phyloP scores from a whole-genome alignment of 129 eudicot species.

The Lactuca saligna region DNA sequence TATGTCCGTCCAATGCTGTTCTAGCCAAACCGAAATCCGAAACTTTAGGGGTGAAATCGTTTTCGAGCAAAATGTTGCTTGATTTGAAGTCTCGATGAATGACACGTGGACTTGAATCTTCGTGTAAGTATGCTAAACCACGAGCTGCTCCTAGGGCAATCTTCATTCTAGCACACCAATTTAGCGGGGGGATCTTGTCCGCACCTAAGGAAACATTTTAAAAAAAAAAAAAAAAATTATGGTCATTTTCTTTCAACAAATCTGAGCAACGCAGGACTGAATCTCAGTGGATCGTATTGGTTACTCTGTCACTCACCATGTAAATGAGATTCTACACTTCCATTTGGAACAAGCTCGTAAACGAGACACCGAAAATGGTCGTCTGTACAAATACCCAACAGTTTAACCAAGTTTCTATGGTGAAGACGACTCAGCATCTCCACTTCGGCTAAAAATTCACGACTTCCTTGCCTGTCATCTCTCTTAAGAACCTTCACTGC shows the following conservation, averaged over 20 bases:
- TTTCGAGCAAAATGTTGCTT: constrained; percentile 87
- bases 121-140: constrained; percentile 95
- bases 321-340: constrained; percentile 95
- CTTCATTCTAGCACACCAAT: constrained; percentile 85
- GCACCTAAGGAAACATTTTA: constrained; percentile 41
- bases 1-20: constrained; percentile 71
- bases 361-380: constrained; percentile 69
- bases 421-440: constrained; percentile 95
- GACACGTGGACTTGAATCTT: constrained; percentile 98
- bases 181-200: constrained; percentile 66
- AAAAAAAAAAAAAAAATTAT: not conserved
- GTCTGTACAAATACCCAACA: constrained; percentile 85
- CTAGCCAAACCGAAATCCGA: constrained; percentile 98
- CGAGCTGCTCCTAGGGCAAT: constrained; percentile 93
- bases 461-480: constrained; percentile 78
- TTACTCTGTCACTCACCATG: constrained; percentile 52
- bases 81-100: constrained; percentile 97
- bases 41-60: constrained; percentile 93
- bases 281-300: not conserved
- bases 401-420: constrained; percentile 89
- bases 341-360: constrained; percentile 92
- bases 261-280: too few species aligned
- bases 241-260: not conserved
- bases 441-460: constrained; percentile 97
- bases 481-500: constrained; percentile 92